Evolutionary conservation across 306 rosid genomes (phyloP), one percentile per base, ranked within the genome.

Genomic region (Trifolium fragiferum): DNA sequence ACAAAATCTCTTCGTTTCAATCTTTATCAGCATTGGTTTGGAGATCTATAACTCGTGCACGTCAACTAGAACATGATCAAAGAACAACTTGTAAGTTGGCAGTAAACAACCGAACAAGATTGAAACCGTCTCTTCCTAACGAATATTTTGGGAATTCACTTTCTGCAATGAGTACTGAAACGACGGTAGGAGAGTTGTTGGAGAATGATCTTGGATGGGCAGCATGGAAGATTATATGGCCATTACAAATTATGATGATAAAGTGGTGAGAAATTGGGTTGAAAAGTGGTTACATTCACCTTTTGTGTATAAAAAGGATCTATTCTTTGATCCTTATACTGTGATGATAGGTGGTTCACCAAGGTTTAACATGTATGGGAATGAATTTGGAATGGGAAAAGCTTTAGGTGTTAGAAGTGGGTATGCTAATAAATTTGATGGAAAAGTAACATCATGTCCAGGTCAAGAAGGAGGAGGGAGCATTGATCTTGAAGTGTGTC

Each of bases 311-410:
- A 72, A 11, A 38, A 0, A 8, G 1, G 78, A 20, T n/a, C 6
- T 1, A 54, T 2, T 10, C 0, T 49, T 78, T 9, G 88, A 87
- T 14, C 81, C 73, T 0, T 10, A 5, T 8, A 30, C 43, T 20
- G 83, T 92, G 68, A 10, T 86, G 80, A 78, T 90, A 79, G 78
- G 85, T 15, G 88, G 92, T 54, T 84, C 92, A 10, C 92, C 94
- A 0, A 81, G 89, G 51, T 90, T 90, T 64, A 74, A 84, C 27
- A 74, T 81, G 87, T 90, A 84, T 62, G 89, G 88, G 10, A 84
- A 76, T 40, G 89, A 90, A 44, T 90, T 92, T 62, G 96, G 98
- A 47, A 85, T 88, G 94, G 98, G 94, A 9, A 88, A 88, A 77
- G 88, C 89, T 0, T 38, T 88, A 74, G 83, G 82, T 3, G 68